Conservation (phyloP, 768 basidiomycete species). For the Psilocybe azurescens region DNA sequence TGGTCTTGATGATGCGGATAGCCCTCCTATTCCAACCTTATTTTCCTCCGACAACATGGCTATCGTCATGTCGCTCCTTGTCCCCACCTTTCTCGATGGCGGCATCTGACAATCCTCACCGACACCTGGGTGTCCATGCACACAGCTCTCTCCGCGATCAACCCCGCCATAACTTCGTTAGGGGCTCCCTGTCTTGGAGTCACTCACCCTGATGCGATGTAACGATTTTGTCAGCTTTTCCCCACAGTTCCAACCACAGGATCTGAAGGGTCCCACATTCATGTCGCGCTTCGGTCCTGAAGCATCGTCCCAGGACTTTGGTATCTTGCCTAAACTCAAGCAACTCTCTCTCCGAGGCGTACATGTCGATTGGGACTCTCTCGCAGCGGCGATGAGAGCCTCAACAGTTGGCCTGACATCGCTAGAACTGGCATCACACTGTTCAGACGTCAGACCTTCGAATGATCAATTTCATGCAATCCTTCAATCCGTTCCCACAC, state of each 20-base stretch:
- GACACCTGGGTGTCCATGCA: constrained; percentile 67
- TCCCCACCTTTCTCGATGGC: constrained; percentile 58
- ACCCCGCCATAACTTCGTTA: constrained; percentile 35
- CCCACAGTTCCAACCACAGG: constrained; percentile 46
- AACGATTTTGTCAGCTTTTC: constrained; percentile 59
- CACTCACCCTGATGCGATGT: constrained; percentile 61
- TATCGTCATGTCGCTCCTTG: constrained; percentile 48
- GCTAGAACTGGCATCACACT: constrained; percentile 59
- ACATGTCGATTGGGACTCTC: constrained; percentile 57
- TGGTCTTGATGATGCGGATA: constrained; percentile 27
- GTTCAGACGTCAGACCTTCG: constrained; percentile 58
- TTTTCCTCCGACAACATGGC: constrained; percentile 52
- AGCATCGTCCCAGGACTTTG: constrained; percentile 17
- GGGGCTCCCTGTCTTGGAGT: constrained; percentile 53
- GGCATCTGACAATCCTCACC: constrained; percentile 56
- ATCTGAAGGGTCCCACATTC: constrained; percentile 40
- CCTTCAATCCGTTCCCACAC: constrained; percentile 42
- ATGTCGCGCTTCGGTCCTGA: constrained; percentile 29
- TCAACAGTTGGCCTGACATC: constrained; percentile 23
- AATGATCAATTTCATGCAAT: constrained; percentile 47
- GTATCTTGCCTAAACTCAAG: constrained; percentile 49
- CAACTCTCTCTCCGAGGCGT: constrained; percentile 59
- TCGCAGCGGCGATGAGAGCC: constrained; percentile 36
- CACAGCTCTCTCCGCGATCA: constrained; percentile 50
- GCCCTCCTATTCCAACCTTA: constrained; percentile 34